phyloP scores from a whole-genome alignment of 495 filamentous ascomycete species.

The Neurospora africana region DNA sequence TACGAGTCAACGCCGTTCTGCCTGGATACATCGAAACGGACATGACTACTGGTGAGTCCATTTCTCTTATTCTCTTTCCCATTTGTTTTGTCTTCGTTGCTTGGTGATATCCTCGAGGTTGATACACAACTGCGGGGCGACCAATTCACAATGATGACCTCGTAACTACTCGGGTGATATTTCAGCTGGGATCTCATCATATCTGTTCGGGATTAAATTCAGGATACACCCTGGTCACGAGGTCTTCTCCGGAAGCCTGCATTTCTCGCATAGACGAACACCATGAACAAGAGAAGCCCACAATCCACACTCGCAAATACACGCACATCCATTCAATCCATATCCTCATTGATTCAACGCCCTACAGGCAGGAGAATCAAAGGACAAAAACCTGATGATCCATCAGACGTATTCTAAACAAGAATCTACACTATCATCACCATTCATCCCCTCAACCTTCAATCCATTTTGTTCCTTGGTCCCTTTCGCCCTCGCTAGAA shows the following conservation, averaged over 20 bases:
- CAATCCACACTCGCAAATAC: neutral
- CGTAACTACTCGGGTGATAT: too few relatives aligned
- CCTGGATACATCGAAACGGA: constrained; percentile 73
- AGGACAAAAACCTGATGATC: neutral
- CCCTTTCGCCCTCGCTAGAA: neutral
- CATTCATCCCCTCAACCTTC: neutral
- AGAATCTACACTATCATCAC: neutral
- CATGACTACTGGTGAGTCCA: constrained; percentile 57
- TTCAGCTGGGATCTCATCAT: neutral
- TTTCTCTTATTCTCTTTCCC: neutral
- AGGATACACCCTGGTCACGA: neutral
- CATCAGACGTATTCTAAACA: neutral
- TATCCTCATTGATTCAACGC: neutral
- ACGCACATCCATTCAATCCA: neutral
- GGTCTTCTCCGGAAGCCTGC: too few relatives aligned
- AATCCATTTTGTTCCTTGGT: neutral
- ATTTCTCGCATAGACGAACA: neutral
- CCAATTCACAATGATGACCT: neutral
- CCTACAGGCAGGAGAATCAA: neutral
- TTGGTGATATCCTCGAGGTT: too few relatives aligned
- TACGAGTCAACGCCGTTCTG: constrained; percentile 71
- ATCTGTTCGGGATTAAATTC: neutral
- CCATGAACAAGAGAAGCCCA: neutral
- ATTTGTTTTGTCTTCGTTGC: neutral
- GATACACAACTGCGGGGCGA: too few relatives aligned